Evolutionary conservation across 306 rosid species (phyloP), one percentile per base, ranked within the genome.

Genomic region (Malus fusca): DNA sequence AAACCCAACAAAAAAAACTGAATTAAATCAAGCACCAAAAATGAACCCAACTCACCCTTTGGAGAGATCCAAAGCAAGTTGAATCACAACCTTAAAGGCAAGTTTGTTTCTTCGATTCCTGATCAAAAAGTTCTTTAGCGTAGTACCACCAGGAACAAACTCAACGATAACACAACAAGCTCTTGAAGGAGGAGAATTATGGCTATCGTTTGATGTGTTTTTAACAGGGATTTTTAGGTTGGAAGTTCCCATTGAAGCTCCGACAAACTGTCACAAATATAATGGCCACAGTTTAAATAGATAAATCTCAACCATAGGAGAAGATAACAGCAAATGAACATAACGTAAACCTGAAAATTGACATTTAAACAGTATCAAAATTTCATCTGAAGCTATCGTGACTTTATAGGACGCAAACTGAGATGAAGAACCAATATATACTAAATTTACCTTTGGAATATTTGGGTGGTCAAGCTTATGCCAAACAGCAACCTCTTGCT

Each of bases 201-300:
- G 75, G 26, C 3, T 68, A 22, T 63, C 86, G n/a, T 19, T 80
- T 6, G 88, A 64, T 68, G 85, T 13, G 79, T 31, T 82, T 62
- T 89, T 77, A 9, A 84, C 22, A 53, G 91, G 98, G 74, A 91
- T 84, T 88, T 87, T 90, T 35, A 94, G 91, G 82, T 86, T 87
- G 53, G 87, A 90, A 66, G 91, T 90, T 59, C 92, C 94, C 97
- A 94, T 88, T 65, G 98, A 91, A 79, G 98, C 97, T 81, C 98
- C 95, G 26, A 89, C 72, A 86, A 91, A 93, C 98, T 93, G 82
- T 52, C 70, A 30, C 37, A 78, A 19, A 72, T 30, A 60, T 2
- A 59, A 22, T 26, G 14, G 23, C 22, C 25, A 18, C 48, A 44
- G 69, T 60, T 26, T 37, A 60, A 68, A 69, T 14, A 31, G 19